These are phyloP conservation scores for Penicillium sp. DNA, from an alignment of 2,329 filamentous ascomycete species.

Conservation along the genomic window DNA sequence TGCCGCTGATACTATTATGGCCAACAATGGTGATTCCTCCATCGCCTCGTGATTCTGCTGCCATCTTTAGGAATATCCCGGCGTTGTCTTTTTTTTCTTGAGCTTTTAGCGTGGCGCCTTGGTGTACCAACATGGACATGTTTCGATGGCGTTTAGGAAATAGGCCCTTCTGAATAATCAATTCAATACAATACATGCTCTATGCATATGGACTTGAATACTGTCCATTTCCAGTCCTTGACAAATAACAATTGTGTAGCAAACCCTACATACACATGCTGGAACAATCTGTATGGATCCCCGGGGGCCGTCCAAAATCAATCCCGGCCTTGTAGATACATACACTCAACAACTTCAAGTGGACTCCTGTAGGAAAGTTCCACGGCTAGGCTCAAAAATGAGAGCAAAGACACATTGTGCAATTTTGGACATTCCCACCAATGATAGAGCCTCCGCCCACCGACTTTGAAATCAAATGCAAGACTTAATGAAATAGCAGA, in stretches of 20 bases:
- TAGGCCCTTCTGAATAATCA: not conserved
- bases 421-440: not conserved
- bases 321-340: not conserved
- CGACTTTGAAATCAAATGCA: not conserved
- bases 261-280: not conserved
- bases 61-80: not conserved
- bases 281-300: not conserved
- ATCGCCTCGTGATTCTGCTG: conserved; percentile 38
- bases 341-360: not conserved
- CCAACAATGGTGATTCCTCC: conserved; percentile 40
- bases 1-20: conserved; percentile 42
- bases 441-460: not conserved
- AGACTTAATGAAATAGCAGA: not conserved
- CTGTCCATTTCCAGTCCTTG: not conserved
- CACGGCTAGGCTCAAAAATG: not conserved
- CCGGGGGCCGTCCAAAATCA: not conserved
- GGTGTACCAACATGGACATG: conserved; percentile 6
- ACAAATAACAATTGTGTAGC: too few species aligned
- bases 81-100: not conserved
- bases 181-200: not conserved
- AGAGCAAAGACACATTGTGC: not conserved
- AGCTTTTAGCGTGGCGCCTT: conserved; percentile 26
- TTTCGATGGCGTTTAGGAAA: not conserved
- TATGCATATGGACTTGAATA: not conserved
- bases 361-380: not conserved